Conservation (phyloP, 345 rosid genomes). For the Eucalyptus sp. region DNA sequence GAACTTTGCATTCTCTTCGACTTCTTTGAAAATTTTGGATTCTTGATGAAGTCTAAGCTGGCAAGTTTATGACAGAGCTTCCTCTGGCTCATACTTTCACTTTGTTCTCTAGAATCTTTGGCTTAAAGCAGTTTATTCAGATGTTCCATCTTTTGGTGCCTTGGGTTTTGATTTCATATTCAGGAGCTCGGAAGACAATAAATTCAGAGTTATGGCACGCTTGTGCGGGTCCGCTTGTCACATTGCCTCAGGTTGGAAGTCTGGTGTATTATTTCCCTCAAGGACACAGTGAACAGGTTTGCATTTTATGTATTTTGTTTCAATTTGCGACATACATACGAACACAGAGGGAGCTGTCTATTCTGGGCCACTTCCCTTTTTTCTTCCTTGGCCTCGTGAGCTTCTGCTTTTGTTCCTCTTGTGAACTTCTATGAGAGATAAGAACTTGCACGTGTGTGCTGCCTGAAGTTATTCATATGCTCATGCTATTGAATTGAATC, state of each 20-base stretch:
- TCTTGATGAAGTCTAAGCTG: neutral
- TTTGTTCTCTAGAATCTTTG: neutral
- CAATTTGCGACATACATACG: neutral
- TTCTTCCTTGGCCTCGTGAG: neutral
- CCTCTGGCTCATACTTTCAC: neutral
- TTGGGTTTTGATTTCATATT: neutral
- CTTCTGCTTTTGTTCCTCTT: neutral
- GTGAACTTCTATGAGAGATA: neutral
- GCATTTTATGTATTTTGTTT: slow-evolving; percentile 3
- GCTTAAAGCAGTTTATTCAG: neutral
- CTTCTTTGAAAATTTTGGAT: neutral
- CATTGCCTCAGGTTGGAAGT: slow-evolving; percentile 89
- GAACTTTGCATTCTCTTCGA: neutral
- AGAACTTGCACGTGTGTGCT: neutral
- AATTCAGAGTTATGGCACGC: slow-evolving; percentile 97
- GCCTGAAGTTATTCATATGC: neutral
- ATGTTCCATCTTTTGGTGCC: neutral
- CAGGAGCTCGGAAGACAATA: slow-evolving; percentile 63
- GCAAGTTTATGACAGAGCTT: neutral
- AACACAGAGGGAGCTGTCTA: neutral
- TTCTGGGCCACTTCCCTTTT: neutral
- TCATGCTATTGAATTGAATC: neutral
- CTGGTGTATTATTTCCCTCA: slow-evolving; percentile 94
- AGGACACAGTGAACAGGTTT: slow-evolving; percentile 98
- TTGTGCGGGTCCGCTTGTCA: slow-evolving; percentile 97